Percentiles rank a stretch among this genome's conserved stretches.
phyloP scores from a whole-genome alignment of 2,329 filamentous ascomycete genomes.

The Aspergillus thermomutatus region DNA sequence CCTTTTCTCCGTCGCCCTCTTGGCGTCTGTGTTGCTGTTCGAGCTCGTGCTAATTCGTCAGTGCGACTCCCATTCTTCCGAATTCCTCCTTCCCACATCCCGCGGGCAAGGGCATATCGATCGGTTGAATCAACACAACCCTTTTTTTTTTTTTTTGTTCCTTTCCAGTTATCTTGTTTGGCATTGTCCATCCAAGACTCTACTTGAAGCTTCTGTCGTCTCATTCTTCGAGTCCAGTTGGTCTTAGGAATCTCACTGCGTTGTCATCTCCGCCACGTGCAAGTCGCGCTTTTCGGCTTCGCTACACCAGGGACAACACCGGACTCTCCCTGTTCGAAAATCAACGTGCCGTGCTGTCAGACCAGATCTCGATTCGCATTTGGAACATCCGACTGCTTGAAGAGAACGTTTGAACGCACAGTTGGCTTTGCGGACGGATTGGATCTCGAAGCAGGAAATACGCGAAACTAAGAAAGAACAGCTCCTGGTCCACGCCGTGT shows the following conservation, averaged over 20 bases:
- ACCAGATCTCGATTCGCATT: slow-evolving; percentile 7
- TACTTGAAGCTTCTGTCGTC: background rate
- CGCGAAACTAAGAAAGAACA: background rate
- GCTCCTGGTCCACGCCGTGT: background rate
- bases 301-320: slow-evolving; percentile 20
- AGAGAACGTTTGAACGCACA: slow-evolving; percentile 5
- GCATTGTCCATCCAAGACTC: background rate
- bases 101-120: slow-evolving; percentile 18
- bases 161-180: background rate
- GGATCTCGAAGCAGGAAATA: slow-evolving; percentile 6
- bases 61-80: slow-evolving; percentile 18
- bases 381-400: slow-evolving; percentile 2
- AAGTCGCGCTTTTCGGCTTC: slow-evolving; percentile 22
- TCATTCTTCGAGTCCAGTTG: background rate
- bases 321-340: slow-evolving; percentile 3
- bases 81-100: slow-evolving; percentile 17
- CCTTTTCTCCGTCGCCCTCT: slow-evolving; percentile 11
- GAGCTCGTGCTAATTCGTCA: slow-evolving; percentile 19
- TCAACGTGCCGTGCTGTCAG: slow-evolving; percentile 3
- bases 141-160: slow-evolving; percentile 5
- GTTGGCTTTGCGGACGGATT: slow-evolving; percentile 12
- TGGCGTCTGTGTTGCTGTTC: slow-evolving; percentile 20
- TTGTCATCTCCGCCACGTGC: slow-evolving; percentile 22
- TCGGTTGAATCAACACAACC: slow-evolving; percentile 13
- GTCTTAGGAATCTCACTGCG: slow-evolving; percentile 1